Conservation (phyloP, 2,329 filamentous ascomycete genomes). For the Cladosporium sp. region DNA sequence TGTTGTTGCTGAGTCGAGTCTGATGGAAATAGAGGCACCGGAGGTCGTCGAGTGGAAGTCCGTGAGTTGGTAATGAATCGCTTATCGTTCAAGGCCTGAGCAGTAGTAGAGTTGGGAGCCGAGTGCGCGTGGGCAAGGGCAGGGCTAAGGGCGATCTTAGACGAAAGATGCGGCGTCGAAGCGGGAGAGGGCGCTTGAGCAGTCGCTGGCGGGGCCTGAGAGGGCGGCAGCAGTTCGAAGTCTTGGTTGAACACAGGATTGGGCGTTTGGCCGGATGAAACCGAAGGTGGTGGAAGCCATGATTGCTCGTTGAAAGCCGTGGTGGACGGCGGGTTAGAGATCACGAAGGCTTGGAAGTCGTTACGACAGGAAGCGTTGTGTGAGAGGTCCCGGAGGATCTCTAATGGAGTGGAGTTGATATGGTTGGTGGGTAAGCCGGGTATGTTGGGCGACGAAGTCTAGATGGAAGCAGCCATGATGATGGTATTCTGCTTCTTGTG, state of each 20-base stretch:
- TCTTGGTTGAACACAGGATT: conserved; percentile 53
- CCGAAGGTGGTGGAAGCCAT: conserved; percentile 67
- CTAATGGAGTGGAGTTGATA: conserved; percentile 22
- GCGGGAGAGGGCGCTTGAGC: conserved; percentile 49
- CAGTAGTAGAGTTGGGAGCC: conserved; percentile 33
- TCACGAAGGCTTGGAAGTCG: conserved; percentile 47
- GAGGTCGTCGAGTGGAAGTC: conserved; percentile 41
- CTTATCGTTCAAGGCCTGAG: conserved; percentile 19
- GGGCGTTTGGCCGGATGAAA: conserved; percentile 48
- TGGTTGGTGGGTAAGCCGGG: conserved; percentile 15
- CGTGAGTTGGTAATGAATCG: conserved; percentile 9
- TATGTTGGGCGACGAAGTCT: conserved; percentile 29
- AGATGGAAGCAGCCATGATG: conserved; percentile 32
- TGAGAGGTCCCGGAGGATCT: conserved; percentile 15
- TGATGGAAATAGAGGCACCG: conserved; percentile 64
- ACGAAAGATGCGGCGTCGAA: conserved; percentile 53
- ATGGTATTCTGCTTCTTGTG: conserved; percentile 6
- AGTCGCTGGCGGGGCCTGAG: conserved; percentile 35
- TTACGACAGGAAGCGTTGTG: conserved; percentile 22
- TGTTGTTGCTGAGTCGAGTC: conserved; percentile 43
- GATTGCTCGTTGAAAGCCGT: conserved; percentile 69
- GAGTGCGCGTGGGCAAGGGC: conserved; percentile 63
- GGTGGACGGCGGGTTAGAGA: conserved; percentile 71
- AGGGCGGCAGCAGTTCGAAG: conserved; percentile 61
- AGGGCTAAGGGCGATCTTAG: conserved; percentile 41